Evolutionary conservation across 768 basidiomycete genomes (phyloP).

Genomic region (Rhodotorula kratochvilovae): DNA sequence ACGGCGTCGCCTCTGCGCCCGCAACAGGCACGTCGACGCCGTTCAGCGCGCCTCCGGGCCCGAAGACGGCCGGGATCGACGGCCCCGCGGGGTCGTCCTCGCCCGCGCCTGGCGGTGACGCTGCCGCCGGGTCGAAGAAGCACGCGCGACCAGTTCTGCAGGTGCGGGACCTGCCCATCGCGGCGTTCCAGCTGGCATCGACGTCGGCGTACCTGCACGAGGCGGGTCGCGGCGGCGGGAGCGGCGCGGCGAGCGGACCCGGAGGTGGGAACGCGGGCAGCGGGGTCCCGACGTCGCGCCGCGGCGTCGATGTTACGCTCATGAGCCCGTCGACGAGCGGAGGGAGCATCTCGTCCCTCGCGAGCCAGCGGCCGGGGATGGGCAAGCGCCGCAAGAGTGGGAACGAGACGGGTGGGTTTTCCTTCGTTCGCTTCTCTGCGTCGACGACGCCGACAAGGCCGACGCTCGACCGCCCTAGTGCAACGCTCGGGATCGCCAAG

Average conservation of each 20-base stretch:
- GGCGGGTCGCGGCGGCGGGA: neutral
- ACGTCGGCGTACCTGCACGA: conserved; percentile 28
- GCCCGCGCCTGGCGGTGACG: neutral
- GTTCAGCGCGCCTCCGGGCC: neutral
- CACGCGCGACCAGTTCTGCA: conserved; percentile 34
- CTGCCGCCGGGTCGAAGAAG: conserved; percentile 28
- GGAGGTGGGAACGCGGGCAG: neutral
- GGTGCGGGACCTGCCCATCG: conserved; percentile 45
- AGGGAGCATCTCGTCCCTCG: conserved; percentile 6
- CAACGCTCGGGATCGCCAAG: neutral
- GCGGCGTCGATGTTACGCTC: neutral
- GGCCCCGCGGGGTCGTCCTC: neutral
- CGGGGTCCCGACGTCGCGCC: neutral
- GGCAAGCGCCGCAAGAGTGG: conserved; percentile 36
- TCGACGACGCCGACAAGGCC: neutral
- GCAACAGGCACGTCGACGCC: neutral
- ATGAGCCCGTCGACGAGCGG: neutral
- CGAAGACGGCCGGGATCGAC: neutral
- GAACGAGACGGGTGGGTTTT: conserved; percentile 6
- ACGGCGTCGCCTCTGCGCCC: neutral
- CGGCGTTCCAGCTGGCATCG: conserved; percentile 50
- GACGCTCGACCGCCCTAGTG: neutral
- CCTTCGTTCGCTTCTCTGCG: no score
- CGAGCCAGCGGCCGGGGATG: conserved; percentile 21
- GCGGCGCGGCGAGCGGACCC: neutral